These are phyloP conservation scores for Phytophthora ramorum DNA, from an alignment of 352 stramenopile genomes.

Conservation along the genomic window DNA sequence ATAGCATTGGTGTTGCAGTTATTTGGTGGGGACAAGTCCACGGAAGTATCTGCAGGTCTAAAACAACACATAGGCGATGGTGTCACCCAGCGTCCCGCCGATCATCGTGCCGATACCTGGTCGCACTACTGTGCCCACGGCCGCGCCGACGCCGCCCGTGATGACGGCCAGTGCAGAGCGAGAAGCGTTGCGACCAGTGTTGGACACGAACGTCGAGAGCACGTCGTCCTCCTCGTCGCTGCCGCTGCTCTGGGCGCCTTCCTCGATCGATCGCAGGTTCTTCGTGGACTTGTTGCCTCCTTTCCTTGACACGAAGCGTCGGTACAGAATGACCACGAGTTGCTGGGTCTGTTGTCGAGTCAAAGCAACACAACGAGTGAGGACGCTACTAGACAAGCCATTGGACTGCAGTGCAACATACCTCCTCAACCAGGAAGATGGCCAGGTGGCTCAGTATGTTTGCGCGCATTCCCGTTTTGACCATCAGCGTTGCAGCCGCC, in stretches of 20 bases:
- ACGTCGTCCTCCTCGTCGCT: conserved; percentile 44
- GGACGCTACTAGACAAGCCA: too few relatives aligned
- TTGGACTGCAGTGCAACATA: conserved; percentile 22
- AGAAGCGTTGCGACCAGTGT: conserved; percentile 66
- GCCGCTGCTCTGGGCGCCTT: conserved; percentile 38
- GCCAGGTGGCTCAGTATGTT: conserved; percentile 78
- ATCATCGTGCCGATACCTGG: conserved; percentile 83
- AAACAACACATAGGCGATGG: conserved; percentile 83
- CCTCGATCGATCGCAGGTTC: conserved; percentile 43
- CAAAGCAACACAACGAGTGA: conserved; percentile 1
- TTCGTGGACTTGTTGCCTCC: conserved; percentile 44
- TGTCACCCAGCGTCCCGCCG: conserved; percentile 78
- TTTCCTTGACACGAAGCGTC: conserved; percentile 56
- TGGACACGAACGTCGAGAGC: conserved; percentile 49
- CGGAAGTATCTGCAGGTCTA: conserved; percentile 19
- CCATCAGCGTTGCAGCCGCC: conserved; percentile 59
- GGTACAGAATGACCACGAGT: conserved; percentile 74
- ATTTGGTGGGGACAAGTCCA: conserved; percentile 3
- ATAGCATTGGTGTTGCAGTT: conserved; percentile 38
- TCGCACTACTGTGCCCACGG: conserved; percentile 73
- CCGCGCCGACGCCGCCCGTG: conserved; percentile 70
- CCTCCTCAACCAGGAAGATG: conserved; percentile 88
- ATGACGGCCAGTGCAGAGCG: conserved; percentile 73
- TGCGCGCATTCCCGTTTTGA: conserved; percentile 83
- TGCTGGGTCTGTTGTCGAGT: conserved; percentile 62